Percentiles rank a stretch among this genome's conserved stretches.
Conservation (phyloP, 257 asterid genomes). For the Eucommia ulmoides region DNA sequence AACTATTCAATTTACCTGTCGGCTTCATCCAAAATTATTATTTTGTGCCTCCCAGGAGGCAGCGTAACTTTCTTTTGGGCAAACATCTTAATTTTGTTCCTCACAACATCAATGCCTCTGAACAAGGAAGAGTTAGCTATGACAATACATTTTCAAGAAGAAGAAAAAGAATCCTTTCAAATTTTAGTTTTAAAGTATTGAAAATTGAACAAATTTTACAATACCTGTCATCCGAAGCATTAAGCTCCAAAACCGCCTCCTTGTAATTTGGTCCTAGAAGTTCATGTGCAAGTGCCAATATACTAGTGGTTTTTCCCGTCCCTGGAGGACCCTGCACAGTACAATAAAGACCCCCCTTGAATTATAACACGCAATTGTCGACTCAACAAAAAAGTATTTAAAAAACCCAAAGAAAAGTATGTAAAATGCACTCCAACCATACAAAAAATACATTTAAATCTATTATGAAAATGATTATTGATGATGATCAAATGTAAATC, state of each 20-base stretch:
- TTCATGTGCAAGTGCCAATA: slow-evolving; percentile 91
- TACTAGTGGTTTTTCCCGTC: slow-evolving; percentile 93
- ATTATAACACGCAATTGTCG: not conserved
- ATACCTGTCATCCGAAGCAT: slow-evolving; percentile 97
- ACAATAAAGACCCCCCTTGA: not conserved
- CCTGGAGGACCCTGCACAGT: slow-evolving; percentile 83
- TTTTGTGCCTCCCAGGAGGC: slow-evolving; percentile 86
- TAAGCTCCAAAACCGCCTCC: slow-evolving; percentile 87
- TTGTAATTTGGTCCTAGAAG: slow-evolving; percentile 81
- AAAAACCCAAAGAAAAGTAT: too few species aligned
- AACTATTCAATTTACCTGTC: slow-evolving; percentile 89
- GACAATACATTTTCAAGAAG: too few species aligned
- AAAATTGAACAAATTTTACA: too few species aligned
- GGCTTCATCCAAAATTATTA: slow-evolving; percentile 88
- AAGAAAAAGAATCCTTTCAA: too few species aligned
- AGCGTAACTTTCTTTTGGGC: slow-evolving; percentile 91
- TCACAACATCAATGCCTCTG: slow-evolving; percentile 95
- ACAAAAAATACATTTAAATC: too few species aligned
- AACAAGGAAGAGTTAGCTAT: slow-evolving; percentile 10
- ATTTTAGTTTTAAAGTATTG: too few species aligned
- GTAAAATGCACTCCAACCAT: too few species aligned
- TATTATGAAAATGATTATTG: too few species aligned
- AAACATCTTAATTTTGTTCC: slow-evolving; percentile 97
- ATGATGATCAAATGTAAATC: too few species aligned
- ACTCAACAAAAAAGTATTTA: not conserved